Base-by-base conservation (phyloP, 306 rosid species). In the Malus fusca region DNA sequence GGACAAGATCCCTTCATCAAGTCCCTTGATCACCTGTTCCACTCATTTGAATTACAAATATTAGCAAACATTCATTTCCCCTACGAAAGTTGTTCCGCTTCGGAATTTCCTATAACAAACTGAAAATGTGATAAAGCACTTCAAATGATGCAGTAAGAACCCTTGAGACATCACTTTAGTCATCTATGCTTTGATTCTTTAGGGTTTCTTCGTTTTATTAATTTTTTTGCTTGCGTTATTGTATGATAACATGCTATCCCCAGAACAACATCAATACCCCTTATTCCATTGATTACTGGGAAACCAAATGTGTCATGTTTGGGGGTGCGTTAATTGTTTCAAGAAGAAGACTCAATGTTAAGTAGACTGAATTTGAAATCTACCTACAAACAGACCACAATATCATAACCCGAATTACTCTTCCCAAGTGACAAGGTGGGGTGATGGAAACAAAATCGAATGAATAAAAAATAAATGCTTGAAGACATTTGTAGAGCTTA, bases 11-110 rank as follows among this genome's bases (percentile, higher is more conserved):
- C 98, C 98, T 87, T 94, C 98, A 82, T 94, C 98, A 75, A 94
- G 98, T 78, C 98, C 98, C 83, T 87, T 88, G 85, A 94, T 87
- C 75, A 94, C 98, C 98, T 94, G 93, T 86, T 85, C 68, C 61
- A 80, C 78, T 72, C 82, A 77, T 48, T 65, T 19, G 67, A 71
- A 80, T 79, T 31, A 69, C 71, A 61, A 75, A 68, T 79, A 75
- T 69, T 78, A 75, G 73, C 13, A 52, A 37, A 42, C n/a, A 65
- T 59, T 9, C 13, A 4, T 48, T 35, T 25, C 8, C 11, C 30
- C 40, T 6, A 48, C 13, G 46, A 18, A 21, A 67, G 28, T 37
- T 53, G 52, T 22, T 58, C 23, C 1, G 28, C 51, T 68, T 21
- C 25, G 56, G 56, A 51, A 51, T 31, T 30, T 46, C 40, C 15